Evolutionary conservation across 1,139 yeast genomes (phyloP).

Genomic region (Geotrichum fermentans): DNA sequence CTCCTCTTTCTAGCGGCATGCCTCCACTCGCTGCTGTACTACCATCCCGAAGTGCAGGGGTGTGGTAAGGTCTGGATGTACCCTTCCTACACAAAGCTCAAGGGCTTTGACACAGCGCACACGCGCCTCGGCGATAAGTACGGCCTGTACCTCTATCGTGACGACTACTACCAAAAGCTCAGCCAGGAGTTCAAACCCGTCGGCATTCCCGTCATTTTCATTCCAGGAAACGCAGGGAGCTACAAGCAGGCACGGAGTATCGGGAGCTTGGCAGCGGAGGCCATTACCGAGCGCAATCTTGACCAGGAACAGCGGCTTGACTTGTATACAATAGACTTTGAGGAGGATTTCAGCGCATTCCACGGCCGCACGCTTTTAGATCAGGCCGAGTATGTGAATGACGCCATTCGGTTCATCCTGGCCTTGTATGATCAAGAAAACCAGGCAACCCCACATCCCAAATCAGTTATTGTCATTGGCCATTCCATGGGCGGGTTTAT

Average conservation of each 20-base stretch:
- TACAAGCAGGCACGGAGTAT: conserved; percentile 84
- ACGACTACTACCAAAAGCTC: conserved; percentile 45
- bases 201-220: conserved; percentile 85
- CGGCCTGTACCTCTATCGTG: conserved; percentile 73
- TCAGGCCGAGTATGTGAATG: conserved; percentile 90
- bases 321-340: conserved; percentile 86
- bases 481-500: conserved; percentile 99
- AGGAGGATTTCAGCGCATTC: conserved; percentile 94
- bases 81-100: conserved; percentile 40
- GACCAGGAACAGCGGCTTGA: conserved; percentile 42
- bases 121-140: conserved; percentile 75
- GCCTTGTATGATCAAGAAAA: conserved; percentile 47
- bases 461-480: conserved; percentile 73
- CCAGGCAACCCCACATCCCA: conserved; percentile 41
- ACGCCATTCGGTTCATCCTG: conserved; percentile 73
- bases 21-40: conserved; percentile 16
- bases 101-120: conserved; percentile 65
- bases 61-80: conserved; percentile 25
- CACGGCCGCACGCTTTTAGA: conserved; percentile 91
- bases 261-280: conserved; percentile 59
- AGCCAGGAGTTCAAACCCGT: conserved; percentile 42
- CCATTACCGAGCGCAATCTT: conserved; percentile 8
- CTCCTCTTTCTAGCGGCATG: conserved; percentile 12
- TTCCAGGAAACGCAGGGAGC: conserved; percentile 97
- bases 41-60: conserved; percentile 23